Evolutionary conservation across 73 alveolate genomes (phyloP).

Genomic region (Stentor coeruleus): DNA sequence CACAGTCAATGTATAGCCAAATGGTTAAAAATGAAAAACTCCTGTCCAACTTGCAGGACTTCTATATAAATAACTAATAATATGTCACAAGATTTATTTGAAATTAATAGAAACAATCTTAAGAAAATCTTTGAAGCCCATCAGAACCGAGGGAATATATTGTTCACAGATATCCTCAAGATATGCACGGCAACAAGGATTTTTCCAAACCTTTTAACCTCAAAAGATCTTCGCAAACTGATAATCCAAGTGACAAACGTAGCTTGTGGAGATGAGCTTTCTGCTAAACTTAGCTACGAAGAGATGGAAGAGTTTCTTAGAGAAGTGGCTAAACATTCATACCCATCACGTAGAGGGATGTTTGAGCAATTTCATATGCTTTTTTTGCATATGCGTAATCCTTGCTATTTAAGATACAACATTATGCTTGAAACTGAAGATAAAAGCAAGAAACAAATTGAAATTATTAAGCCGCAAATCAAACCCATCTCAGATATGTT

Average conservation of each 20-base stretch:
- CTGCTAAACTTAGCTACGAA: background rate
- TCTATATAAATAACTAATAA: no score
- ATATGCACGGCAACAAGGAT: constrained; percentile 21
- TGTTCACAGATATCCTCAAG: constrained; percentile 12
- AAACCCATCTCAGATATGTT: no score
- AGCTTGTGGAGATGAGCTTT: background rate
- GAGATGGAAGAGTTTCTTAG: background rate
- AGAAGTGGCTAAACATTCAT: background rate
- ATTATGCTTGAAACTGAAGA: background rate
- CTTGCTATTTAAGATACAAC: background rate
- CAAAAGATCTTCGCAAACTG: background rate
- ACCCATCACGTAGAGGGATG: background rate
- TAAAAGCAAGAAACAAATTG: no score
- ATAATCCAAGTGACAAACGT: background rate
- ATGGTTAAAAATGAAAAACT: background rate
- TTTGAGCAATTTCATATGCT: background rate
- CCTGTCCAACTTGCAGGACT: background rate
- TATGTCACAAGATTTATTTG: constrained; percentile 7
- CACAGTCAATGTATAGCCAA: background rate
- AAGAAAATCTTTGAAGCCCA: constrained; percentile 3
- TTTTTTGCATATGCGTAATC: background rate
- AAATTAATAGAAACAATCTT: background rate
- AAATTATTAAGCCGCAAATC: no score
- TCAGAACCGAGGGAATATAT: constrained; percentile 4
- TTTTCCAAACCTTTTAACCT: constrained; percentile 16